phyloP scores from a whole-genome alignment of 2,329 filamentous ascomycete species.

The Didymella lethalis region DNA sequence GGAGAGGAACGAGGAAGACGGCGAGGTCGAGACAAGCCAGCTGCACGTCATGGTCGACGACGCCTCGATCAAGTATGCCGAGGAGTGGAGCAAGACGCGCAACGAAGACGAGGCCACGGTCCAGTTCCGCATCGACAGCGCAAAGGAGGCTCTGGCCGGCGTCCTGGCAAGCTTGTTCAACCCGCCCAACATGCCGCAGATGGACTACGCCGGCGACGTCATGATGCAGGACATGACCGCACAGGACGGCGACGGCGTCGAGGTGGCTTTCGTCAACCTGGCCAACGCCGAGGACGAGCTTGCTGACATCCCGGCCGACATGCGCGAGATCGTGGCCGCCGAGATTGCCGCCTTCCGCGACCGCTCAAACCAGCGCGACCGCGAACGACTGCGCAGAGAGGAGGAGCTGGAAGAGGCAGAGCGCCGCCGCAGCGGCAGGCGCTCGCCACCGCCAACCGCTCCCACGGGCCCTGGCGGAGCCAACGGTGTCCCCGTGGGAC shows the following conservation, averaged over 20 bases:
- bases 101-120: slow-evolving; percentile 69
- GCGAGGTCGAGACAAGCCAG: slow-evolving; percentile 70
- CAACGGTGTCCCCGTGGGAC: slow-evolving; percentile 80
- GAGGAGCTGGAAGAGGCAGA: slow-evolving; percentile 93
- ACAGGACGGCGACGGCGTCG: slow-evolving; percentile 69
- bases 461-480: slow-evolving; percentile 69
- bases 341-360: slow-evolving; percentile 96
- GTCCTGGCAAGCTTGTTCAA: slow-evolving; percentile 77
- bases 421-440: slow-evolving; percentile 72
- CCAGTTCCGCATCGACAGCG: slow-evolving; percentile 73
- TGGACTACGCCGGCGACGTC: slow-evolving; percentile 71
- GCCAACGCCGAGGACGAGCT: slow-evolving; percentile 82
- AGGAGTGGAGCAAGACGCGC: slow-evolving; percentile 75
- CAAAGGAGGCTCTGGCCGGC: slow-evolving; percentile 71
- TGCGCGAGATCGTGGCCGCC: slow-evolving; percentile 91
- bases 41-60: slow-evolving; percentile 79
- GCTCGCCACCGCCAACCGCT: slow-evolving; percentile 72
- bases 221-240: slow-evolving; percentile 69
- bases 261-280: slow-evolving; percentile 89
- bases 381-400: slow-evolving; percentile 85
- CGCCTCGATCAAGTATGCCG: slow-evolving; percentile 82
- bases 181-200: slow-evolving; percentile 55
- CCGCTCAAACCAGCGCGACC: slow-evolving; percentile 83
- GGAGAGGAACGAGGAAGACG: slow-evolving; percentile 48
- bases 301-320: slow-evolving; percentile 92